Evolutionary conservation across 176 grass and related monocot genomes (phyloP).

Genomic region (Oryza australiensis): DNA sequence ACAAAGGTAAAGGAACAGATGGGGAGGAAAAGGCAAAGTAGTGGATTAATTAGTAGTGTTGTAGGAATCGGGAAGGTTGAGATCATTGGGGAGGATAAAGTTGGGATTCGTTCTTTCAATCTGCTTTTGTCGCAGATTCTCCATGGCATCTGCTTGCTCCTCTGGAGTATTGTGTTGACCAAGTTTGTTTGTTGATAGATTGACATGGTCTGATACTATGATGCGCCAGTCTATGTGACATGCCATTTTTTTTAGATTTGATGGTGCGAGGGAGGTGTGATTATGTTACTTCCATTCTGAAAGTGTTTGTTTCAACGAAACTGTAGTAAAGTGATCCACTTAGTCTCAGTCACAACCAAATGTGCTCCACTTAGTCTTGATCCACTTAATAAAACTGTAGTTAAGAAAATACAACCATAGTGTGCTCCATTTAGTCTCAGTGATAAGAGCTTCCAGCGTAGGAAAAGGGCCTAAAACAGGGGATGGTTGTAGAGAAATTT

Average conservation of each 20-base stretch:
- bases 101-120: constrained; percentile 34
- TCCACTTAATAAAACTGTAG: too few species aligned
- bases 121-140: constrained; percentile 25
- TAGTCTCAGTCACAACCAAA: not conserved
- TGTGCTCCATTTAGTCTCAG: not conserved
- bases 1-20: constrained; percentile 34
- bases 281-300: constrained; percentile 29
- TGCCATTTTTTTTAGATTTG: constrained; percentile 14
- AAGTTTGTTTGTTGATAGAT: constrained; percentile 39
- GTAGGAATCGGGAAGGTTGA: constrained; percentile 35
- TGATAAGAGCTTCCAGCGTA: not conserved
- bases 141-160: constrained; percentile 28
- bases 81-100: constrained; percentile 42
- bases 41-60: constrained; percentile 38
- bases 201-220: constrained; percentile 1
- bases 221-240: constrained; percentile 7
- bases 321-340: not conserved
- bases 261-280: constrained; percentile 18
- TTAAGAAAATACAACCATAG: not conserved
- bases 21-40: constrained; percentile 38
- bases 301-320: constrained; percentile 5
- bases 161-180: constrained; percentile 26
- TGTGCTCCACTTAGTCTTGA: not conserved
- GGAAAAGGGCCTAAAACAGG: not conserved
- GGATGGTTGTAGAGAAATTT: constrained; percentile 10